Percentiles rank a stretch among this genome's conserved stretches.
Evolutionary conservation across 2,329 filamentous ascomycete species (phyloP).

Genomic region (Aspergillus sp.): DNA sequence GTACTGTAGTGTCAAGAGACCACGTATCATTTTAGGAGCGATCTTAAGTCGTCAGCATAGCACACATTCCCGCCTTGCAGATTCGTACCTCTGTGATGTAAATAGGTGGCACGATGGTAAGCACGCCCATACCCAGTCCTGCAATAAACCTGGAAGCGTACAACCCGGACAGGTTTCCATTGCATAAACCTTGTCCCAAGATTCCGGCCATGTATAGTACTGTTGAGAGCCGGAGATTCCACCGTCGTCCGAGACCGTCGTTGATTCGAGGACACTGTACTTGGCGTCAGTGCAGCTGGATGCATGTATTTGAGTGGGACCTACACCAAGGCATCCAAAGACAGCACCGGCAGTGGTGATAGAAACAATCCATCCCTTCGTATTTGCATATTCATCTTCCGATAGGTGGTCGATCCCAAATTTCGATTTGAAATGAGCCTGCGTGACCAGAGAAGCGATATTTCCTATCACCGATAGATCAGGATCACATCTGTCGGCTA

Average conservation of each 20-base stretch:
- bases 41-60: conserved; percentile 6
- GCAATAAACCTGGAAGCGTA: conserved; percentile 16
- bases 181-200: conserved; percentile 15
- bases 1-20: conserved; percentile 16
- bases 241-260: conserved; percentile 16
- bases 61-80: too few species aligned
- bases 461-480: conserved; percentile 17
- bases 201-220: conserved; percentile 18
- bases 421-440: conserved; percentile 11
- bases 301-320: background rate
- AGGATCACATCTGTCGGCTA: too few species aligned
- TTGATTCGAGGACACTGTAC: conserved; percentile 14
- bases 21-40: conserved; percentile 16
- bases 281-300: background rate
- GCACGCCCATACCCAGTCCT: conserved; percentile 17
- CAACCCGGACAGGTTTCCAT: conserved; percentile 12
- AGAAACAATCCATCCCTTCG: conserved; percentile 19
- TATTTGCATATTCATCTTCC: conserved; percentile 17
- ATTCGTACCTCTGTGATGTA: conserved; percentile 10
- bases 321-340: conserved; percentile 18
- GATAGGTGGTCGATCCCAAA: conserved; percentile 16
- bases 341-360: conserved; percentile 19
- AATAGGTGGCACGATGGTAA: conserved; percentile 14
- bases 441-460: conserved; percentile 19
- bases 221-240: conserved; percentile 14